Evolutionary conservation across 768 basidiomycete species (phyloP).

Genomic region (Favolaschia claudopus): DNA sequence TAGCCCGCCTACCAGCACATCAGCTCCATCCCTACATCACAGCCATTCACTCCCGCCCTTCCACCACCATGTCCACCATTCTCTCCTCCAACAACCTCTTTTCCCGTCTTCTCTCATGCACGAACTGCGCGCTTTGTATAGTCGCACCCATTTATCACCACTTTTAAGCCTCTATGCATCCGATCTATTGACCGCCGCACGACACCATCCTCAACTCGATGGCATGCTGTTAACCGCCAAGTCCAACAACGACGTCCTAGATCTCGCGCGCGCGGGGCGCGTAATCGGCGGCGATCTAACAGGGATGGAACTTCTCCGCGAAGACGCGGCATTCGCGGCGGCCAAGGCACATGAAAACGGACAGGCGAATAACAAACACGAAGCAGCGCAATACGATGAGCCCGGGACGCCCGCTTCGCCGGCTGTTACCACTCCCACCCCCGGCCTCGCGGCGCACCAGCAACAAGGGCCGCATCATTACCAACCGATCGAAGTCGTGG

Average conservation of each 20-base stretch:
- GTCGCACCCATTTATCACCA: slow-evolving; percentile 55
- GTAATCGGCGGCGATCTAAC: slow-evolving; percentile 69
- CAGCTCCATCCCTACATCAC: slow-evolving; percentile 33
- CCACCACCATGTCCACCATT: slow-evolving; percentile 37
- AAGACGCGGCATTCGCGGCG: slow-evolving; percentile 22
- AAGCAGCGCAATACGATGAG: slow-evolving; percentile 24
- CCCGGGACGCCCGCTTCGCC: neutral
- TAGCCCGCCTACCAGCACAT: slow-evolving; percentile 26
- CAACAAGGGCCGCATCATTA: no score
- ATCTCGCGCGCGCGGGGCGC: slow-evolving; percentile 70
- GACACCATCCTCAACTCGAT: slow-evolving; percentile 75
- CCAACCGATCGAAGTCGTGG: slow-evolving; percentile 24
- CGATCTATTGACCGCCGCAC: slow-evolving; percentile 76
- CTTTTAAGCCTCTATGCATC: slow-evolving; percentile 68
- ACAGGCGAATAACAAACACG: slow-evolving; percentile 20
- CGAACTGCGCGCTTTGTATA: slow-evolving; percentile 37
- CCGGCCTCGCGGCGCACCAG: slow-evolving; percentile 8
- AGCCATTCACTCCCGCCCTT: slow-evolving; percentile 30
- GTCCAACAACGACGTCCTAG: slow-evolving; percentile 68
- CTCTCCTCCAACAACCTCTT: slow-evolving; percentile 28
- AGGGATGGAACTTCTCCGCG: slow-evolving; percentile 62
- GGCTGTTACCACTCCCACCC: slow-evolving; percentile 7
- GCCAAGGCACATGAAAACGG: slow-evolving; percentile 14
- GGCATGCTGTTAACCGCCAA: slow-evolving; percentile 69
- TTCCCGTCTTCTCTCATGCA: slow-evolving; percentile 40